Base-by-base conservation (phyloP, 352 stramenopile genomes). In the Phytophthora aleatoria region DNA sequence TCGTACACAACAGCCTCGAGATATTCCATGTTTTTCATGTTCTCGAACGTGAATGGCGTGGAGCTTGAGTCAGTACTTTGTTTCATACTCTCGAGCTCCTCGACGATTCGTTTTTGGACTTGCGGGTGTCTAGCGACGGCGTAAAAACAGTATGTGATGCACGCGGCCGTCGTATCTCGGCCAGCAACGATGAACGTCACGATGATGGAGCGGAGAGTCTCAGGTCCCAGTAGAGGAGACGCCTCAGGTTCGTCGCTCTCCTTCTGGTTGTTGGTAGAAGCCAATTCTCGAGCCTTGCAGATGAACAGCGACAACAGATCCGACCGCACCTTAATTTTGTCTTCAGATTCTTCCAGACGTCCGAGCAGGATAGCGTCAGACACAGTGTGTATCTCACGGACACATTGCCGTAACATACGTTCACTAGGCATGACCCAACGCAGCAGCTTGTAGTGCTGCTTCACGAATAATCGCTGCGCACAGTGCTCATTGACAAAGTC, bases 141-240 rank as follows among this genome's bases (percentile, higher is more conserved):
- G 51, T 97, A 95, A 47, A 94, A 82, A 26, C 71, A 69, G 71
- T 92, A 96, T 1, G 84, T 89, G 43, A 96, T 65, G 50, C 75
- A 83, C 43, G 87, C 74, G 3, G 79, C 68, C 0, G 84, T 94
- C 7, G 86, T 96, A 57, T 95, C 89, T 50, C 87, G 88, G n/a
- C 87, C 89, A n/a, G 77, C 89, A 57, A 96, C 89, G 30, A 96
- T 74, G 26, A 95, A 90, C 6, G 84, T 93, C 36, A 92, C 67
- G 24, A 91, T 74, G 49, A 90, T 83, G 16, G 85, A 87, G 10
- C 74, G 69, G 12, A 94, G 67, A 6, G 79, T 87, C 10, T 45
- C 60, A 28, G 48, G 60, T 56, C 55, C 36, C 35, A 57, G 59
- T 50, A 67, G 65, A 9, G 61, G 75, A 39, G 31, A 64, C n/a